These are phyloP conservation scores for Globisporangium nodosum DNA, from an alignment of 352 stramenopile genomes.

Conservation along the genomic window DNA sequence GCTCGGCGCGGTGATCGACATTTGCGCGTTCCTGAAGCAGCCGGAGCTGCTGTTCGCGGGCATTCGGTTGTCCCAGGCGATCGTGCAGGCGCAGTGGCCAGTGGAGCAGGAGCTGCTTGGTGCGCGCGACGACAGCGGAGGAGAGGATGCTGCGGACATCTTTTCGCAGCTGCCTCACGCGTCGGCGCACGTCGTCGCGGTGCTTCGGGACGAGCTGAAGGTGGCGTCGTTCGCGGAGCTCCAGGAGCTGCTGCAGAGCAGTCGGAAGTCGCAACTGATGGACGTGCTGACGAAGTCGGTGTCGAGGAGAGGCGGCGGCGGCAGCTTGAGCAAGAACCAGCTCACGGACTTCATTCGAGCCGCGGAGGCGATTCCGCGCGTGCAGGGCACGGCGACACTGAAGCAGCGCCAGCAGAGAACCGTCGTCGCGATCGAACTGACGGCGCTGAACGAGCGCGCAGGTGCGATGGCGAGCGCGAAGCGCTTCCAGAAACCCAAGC, in stretches of 20 bases:
- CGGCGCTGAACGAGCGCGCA: conserved; percentile 22
- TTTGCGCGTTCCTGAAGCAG: conserved; percentile 65
- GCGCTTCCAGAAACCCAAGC: conserved; percentile 55
- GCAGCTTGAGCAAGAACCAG: conserved; percentile 22
- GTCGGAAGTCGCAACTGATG: conserved; percentile 27
- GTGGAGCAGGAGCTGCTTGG: conserved; percentile 4
- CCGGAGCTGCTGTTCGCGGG: conserved; percentile 42
- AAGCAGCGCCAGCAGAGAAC: conserved; percentile 20
- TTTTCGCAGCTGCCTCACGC: conserved; percentile 48
- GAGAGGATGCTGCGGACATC: conserved; percentile 3
- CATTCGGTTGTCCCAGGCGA: conserved; percentile 46
- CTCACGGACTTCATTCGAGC: conserved; percentile 41
- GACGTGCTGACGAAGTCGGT: conserved; percentile 23
- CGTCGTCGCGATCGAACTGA: conserved; percentile 35
- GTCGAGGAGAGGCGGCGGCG: conserved; percentile 1
- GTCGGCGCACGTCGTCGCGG: conserved; percentile 20
- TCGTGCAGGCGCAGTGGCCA: conserved; percentile 55
- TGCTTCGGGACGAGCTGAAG: conserved; percentile 22
- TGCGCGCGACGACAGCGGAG: neutral
- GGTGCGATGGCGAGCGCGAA: conserved; percentile 28
- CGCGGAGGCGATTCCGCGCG: conserved; percentile 34
- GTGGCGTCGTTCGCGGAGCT: conserved; percentile 27
- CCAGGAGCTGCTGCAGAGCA: conserved; percentile 23
- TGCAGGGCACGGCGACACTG: conserved; percentile 22
- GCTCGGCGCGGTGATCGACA: conserved; percentile 90